A percentile compares a stretch with the other conserved stretches of the same genome.
Conservation (phyloP, 495 filamentous ascomycete genomes). For the Aspergillus funiculosus region DNA sequence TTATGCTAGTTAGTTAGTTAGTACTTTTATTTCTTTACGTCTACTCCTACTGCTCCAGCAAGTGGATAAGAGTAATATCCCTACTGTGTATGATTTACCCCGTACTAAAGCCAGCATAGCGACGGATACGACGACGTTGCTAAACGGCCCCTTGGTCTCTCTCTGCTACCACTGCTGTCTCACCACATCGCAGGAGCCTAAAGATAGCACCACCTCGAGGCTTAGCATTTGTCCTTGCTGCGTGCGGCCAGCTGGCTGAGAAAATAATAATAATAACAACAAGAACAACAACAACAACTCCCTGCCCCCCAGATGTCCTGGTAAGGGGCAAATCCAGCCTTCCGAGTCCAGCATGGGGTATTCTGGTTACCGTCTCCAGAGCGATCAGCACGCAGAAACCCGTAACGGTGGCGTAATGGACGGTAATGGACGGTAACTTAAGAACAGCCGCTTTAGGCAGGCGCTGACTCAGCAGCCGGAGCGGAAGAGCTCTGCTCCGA, state of each 20-base stretch:
- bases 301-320: too few species aligned
- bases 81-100: not conserved
- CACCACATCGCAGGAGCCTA: not conserved
- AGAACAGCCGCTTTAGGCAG: too few species aligned
- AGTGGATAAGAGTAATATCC: too few species aligned
- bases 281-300: too few species aligned
- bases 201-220: constrained; percentile 16
- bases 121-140: constrained; percentile 1
- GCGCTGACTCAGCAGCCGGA: constrained; percentile 15
- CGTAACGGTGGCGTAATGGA: too few species aligned
- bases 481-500: constrained; percentile 15
- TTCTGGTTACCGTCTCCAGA: not conserved
- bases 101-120: not conserved
- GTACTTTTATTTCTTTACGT: not conserved
- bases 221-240: too few species aligned
- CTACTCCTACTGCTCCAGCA: not conserved
- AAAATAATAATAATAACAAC: not conserved
- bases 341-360: not conserved
- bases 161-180: too few species aligned
- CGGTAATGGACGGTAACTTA: too few species aligned
- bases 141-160: constrained; percentile 3
- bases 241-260: too few species aligned
- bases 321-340: not conserved
- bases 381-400: too few species aligned
- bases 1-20: not conserved